A percentile compares a stretch with the other conserved stretches of the same genome.
Evolutionary conservation across 352 stramenopile species (phyloP).

Genomic region (Phytopythium oedochilum): DNA sequence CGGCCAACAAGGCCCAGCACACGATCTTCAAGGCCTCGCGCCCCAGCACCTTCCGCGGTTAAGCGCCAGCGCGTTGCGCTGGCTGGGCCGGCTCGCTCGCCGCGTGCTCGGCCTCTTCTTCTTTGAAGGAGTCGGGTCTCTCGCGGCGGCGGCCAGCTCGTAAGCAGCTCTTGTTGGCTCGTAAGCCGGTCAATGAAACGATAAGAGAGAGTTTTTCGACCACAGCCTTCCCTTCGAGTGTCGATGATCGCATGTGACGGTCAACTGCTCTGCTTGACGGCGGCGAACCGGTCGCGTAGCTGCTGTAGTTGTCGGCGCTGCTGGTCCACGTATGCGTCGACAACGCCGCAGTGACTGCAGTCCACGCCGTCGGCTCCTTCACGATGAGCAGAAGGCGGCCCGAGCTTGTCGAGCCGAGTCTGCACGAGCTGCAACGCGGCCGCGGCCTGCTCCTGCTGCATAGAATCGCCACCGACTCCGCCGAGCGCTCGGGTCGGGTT

Average conservation of each 20-base stretch:
- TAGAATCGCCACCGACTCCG: neutral
- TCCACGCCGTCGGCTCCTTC: neutral
- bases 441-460: neutral
- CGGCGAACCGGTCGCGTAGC: slow-evolving; percentile 4
- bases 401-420: slow-evolving; percentile 1
- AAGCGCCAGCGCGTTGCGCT: slow-evolving; percentile 61
- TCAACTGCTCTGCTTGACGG: neutral
- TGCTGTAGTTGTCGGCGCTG: slow-evolving; percentile 13
- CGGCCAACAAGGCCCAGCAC: slow-evolving; percentile 94
- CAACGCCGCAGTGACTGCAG: slow-evolving; percentile 13
- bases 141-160: neutral
- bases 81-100: neutral
- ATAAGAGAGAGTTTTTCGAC: slow-evolving; percentile 44
- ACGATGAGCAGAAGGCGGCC: neutral
- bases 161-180: slow-evolving; percentile 5
- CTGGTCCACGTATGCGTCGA: slow-evolving; percentile 17
- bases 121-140: neutral
- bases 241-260: no score
- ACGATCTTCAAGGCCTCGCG: slow-evolving; percentile 95
- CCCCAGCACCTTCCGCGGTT: slow-evolving; percentile 98
- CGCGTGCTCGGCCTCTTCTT: neutral
- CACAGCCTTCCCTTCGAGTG: neutral
- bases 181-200: slow-evolving; percentile 10
- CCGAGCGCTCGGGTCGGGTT: neutral
- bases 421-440: neutral